Base-by-base conservation (phyloP, 192 early-diverging fungal genomes). In the Coemansia guatemalensis region DNA sequence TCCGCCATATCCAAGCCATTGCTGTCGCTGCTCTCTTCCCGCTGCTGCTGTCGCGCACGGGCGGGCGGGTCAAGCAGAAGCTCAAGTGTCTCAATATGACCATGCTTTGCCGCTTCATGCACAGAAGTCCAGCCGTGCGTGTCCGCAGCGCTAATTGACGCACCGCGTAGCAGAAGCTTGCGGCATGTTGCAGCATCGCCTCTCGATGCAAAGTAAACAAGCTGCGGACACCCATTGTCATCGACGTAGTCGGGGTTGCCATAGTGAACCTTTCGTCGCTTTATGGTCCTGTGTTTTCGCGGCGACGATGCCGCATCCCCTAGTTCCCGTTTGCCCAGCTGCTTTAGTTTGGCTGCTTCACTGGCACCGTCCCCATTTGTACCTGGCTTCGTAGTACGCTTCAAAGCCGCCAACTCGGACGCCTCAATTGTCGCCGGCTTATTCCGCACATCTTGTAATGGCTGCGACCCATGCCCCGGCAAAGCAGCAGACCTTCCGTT, bases 151-250 rank as follows among this genome's bases (percentile, higher is more conserved):
- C 57, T 59, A 14, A 81, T 65, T 7, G 64, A 50, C 11, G 78
- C 73, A 24, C 78, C 78, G 17, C 68, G 64, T 35, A 66, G 35
- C n/a, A 81, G 66, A 26, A 81, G 65, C 62, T 74, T 71, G 21
- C 66, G 65, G 29, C 78, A 81, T 2, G 59, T 53, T 1, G 35
- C 41, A 4, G 65, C 50, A 48, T 81, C 78, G 23, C 73, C 78
- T 21, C 65, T 74, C 9, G 72, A 62, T 25, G 73, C 78, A 67
- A 74, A 74, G 47, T 74, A 74, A 1, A 75, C 73, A 6, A 81
- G 69, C 62, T 74, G 78, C 20, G 76, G 75, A n/a, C 62, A 64
- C 0, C 70, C 71, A 12, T 23, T 54, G 35, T 56, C 58, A 48
- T 77, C 75, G 29, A 48, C 50, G 57, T 51, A 68, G 48, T 77